Percentiles rank a stretch among this genome's conserved stretches.
Evolutionary conservation across 169 alveolate species (phyloP).

Genomic region (Plasmodium vinckei): DNA sequence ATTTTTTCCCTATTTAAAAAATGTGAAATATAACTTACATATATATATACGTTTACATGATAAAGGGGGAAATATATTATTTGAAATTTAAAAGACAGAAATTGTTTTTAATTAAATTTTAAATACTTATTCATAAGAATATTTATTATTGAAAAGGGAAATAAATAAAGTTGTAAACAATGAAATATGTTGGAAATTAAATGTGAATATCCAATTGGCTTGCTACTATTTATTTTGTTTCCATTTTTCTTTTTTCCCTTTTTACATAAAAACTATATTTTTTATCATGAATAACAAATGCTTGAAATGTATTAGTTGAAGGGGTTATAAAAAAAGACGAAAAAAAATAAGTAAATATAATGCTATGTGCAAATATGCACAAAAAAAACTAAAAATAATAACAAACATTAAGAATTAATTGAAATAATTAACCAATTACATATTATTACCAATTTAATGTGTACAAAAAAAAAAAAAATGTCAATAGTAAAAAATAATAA

Average conservation of each 20-base stretch:
- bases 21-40: too few species aligned
- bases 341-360: too few species aligned
- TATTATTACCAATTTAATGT: not conserved
- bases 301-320: too few species aligned
- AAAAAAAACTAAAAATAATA: constrained; percentile 3
- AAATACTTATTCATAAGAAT: not conserved
- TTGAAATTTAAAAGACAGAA: constrained; percentile 17
- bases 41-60: too few species aligned
- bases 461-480: not conserved
- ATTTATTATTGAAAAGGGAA: not conserved
- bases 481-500: not conserved
- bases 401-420: constrained; percentile 5
- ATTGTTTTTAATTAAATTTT: constrained; percentile 20
- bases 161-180: not conserved
- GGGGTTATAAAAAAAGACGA: too few species aligned
- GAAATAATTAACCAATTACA: constrained; percentile 3
- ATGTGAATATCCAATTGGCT: too few species aligned
- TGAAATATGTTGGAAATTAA: too few species aligned
- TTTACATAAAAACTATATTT: too few species aligned
- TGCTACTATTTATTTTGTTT: too few species aligned
- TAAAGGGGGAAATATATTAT: not conserved
- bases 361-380: not conserved
- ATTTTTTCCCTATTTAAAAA: too few species aligned
- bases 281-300: too few species aligned
- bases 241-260: too few species aligned